These are phyloP conservation scores for Manihot esculenta DNA, from an alignment of 441 rosid species.

Conservation along the genomic window DNA sequence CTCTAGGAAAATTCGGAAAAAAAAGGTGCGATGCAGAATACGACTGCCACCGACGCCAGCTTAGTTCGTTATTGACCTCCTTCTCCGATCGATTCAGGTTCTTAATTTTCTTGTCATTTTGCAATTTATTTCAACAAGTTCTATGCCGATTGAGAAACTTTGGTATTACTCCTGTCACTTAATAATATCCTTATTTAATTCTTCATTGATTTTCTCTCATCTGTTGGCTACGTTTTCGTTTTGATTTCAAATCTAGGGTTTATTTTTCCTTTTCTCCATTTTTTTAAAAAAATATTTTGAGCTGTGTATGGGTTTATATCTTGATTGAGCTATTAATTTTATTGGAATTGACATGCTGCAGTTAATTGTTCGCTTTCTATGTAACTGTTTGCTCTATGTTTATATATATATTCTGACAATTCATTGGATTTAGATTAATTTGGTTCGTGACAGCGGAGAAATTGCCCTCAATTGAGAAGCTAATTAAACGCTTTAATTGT, in stretches of 20 bases:
- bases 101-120: slow-evolving; percentile 1
- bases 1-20: background rate
- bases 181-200: background rate
- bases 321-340: background rate
- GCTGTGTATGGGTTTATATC: background rate
- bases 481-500: background rate
- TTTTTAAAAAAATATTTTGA: background rate
- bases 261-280: background rate
- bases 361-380: background rate
- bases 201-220: background rate
- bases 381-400: background rate
- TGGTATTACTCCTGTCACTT: background rate
- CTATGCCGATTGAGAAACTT: background rate
- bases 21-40: slow-evolving; percentile 13
- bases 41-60: slow-evolving; percentile 35
- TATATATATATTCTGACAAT: too few relatives aligned
- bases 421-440: background rate
- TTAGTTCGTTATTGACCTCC: background rate
- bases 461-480: background rate
- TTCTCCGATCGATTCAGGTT: slow-evolving; percentile 42
- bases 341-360: background rate
- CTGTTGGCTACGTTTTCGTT: background rate
- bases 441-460: background rate
- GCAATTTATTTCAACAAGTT: background rate
- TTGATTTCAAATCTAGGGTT: slow-evolving; percentile 21